Conservation (phyloP, 1,139 yeast species). For the Meyerozyma guilliermondii region DNA sequence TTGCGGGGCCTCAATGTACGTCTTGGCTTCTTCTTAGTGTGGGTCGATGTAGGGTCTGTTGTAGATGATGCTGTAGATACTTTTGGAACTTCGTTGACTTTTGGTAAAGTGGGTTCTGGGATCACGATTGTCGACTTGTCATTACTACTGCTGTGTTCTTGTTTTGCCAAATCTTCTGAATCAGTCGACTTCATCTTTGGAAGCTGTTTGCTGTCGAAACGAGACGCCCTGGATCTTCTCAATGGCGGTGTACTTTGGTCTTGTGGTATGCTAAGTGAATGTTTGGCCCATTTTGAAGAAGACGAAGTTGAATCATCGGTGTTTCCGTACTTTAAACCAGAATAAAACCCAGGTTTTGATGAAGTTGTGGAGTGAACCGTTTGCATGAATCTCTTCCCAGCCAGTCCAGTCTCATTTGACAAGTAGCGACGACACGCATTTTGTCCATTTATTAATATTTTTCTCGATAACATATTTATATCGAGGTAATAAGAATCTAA, state of each 20-base stretch:
- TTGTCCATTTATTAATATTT: neutral
- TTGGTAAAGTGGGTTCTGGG: constrained; percentile 1
- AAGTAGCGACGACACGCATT: constrained; percentile 14
- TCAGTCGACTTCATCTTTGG: neutral
- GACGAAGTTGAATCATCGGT: constrained; percentile 7
- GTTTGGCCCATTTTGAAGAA: constrained; percentile 21
- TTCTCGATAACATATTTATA: neutral
- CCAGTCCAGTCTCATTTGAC: constrained; percentile 23
- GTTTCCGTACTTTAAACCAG: constrained; percentile 23
- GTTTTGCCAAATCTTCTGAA: constrained; percentile 1
- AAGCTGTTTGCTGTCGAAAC: constrained; percentile 21
- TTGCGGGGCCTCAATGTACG: constrained; percentile 78
- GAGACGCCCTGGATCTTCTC: constrained; percentile 36
- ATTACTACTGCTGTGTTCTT: constrained; percentile 2
- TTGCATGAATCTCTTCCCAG: constrained; percentile 37
- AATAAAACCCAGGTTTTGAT: constrained; percentile 19
- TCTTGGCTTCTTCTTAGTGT: constrained; percentile 41
- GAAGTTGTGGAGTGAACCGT: constrained; percentile 28
- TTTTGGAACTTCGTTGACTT: constrained; percentile 3
- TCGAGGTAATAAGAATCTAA: neutral
- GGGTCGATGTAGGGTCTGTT: constrained; percentile 6
- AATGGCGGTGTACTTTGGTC: constrained; percentile 14
- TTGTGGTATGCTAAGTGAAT: constrained; percentile 15
- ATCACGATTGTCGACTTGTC: constrained; percentile 3
- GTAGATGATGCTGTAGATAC: constrained; percentile 5